A percentile compares a stretch with the other conserved stretches of the same genome.
phyloP scores from a whole-genome alignment of 208 protist species.

The Trypanosoma cruzi region DNA sequence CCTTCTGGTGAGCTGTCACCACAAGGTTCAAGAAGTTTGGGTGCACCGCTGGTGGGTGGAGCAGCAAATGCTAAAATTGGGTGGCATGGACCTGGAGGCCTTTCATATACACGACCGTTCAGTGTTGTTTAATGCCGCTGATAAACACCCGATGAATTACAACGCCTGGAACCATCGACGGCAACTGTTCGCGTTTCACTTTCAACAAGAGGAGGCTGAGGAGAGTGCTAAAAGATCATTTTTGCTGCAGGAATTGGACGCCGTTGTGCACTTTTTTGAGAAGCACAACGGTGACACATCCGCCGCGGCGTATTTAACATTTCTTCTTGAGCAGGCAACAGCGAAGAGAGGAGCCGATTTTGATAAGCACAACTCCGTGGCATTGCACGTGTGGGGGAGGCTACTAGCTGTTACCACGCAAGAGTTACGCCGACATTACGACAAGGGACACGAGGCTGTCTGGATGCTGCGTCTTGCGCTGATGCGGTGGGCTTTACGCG shows the following conservation, averaged over 20 bases:
- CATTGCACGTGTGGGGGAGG: conserved; percentile 25
- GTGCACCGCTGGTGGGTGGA: conserved; percentile 53
- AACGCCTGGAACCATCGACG: conserved; percentile 82
- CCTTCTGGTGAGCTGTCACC: conserved; percentile 41
- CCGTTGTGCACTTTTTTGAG: conserved; percentile 44
- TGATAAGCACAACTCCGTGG: background rate
- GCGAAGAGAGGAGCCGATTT: background rate
- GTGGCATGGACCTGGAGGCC: background rate
- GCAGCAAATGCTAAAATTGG: conserved; percentile 18
- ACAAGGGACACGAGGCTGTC: conserved; percentile 76
- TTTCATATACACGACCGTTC: conserved; percentile 29
- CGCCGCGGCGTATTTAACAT: conserved; percentile 57
- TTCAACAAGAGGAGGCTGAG: background rate
- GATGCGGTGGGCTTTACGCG: conserved; percentile 42
- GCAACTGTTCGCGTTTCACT: conserved; percentile 1
- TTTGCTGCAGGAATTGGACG: conserved; percentile 25
- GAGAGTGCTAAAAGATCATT: background rate
- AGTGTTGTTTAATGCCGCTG: conserved; percentile 44
- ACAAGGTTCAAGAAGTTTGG: conserved; percentile 58
- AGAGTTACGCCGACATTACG: conserved; percentile 60
- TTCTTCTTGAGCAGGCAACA: conserved; percentile 37
- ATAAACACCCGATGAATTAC: conserved; percentile 83
- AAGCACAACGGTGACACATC: conserved; percentile 69
- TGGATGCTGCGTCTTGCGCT: conserved; percentile 71
- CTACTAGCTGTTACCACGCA: conserved; percentile 43